A percentile compares a stretch with the other conserved stretches of the same genome.
These are phyloP conservation scores for Middelhovenomyces tepae DNA, from an alignment of 805 yeast species.

Conservation along the genomic window DNA sequence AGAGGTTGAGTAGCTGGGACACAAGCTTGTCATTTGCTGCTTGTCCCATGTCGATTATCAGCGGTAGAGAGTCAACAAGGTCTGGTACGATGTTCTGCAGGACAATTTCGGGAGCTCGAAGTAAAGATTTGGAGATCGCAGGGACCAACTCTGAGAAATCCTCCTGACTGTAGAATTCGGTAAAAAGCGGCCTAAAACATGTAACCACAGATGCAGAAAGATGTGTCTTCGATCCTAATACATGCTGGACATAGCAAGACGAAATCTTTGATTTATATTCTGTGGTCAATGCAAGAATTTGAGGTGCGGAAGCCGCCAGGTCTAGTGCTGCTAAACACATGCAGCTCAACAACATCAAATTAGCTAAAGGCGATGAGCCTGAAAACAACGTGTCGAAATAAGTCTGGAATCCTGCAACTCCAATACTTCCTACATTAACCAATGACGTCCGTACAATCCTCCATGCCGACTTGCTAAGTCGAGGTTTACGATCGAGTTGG, in stretches of 20 bases:
- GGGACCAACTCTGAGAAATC: conserved; percentile 40
- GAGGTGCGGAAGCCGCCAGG: conserved; percentile 17
- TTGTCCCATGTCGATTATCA: conserved; percentile 35
- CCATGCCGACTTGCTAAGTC: conserved; percentile 18
- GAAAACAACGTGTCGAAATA: too few relatives aligned
- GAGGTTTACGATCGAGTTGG: conserved; percentile 18
- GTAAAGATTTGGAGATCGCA: conserved; percentile 58
- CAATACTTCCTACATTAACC: conserved; percentile 12
- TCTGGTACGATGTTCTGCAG: conserved; percentile 47
- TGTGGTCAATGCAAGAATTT: conserved; percentile 11
- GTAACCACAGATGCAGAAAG: conserved; percentile 14
- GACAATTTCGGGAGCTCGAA: conserved; percentile 70
- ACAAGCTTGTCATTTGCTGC: conserved; percentile 39
- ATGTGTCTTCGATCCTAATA: conserved; percentile 24
- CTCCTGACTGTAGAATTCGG: conserved; percentile 34
- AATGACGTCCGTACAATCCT: conserved; percentile 22
- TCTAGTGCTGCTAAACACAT: conserved; percentile 26
- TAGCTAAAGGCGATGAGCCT: too few relatives aligned
- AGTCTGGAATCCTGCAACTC: too few relatives aligned
- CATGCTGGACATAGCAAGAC: conserved; percentile 23
- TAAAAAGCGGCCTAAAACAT: conserved; percentile 37
- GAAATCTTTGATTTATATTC: conserved; percentile 14
- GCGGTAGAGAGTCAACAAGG: conserved; percentile 32
- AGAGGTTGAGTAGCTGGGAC: conserved; percentile 41
- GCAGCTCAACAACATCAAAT: conserved; percentile 28